Percentiles rank a stretch among this genome's conserved stretches.
These are phyloP conservation scores for Xylaria scruposa DNA, from an alignment of 495 filamentous ascomycete genomes.

Conservation along the genomic window DNA sequence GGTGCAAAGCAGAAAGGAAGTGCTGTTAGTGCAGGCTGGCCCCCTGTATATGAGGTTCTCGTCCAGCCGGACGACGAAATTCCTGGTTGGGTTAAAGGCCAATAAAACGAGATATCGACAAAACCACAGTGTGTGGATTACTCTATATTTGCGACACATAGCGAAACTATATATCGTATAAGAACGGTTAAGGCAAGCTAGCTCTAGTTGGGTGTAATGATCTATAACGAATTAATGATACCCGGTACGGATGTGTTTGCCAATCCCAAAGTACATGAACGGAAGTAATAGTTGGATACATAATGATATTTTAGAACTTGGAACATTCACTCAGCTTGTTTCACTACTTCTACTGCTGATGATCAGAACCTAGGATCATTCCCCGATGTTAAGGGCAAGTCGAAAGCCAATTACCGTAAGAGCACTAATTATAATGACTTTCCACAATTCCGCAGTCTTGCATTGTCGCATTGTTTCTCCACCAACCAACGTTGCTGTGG, in stretches of 20 bases:
- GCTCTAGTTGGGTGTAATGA: neutral
- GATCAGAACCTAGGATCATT: neutral
- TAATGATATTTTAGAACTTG: neutral
- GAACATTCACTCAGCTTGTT: neutral
- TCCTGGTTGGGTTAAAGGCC: constrained; percentile 27
- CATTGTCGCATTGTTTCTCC: constrained; percentile 17
- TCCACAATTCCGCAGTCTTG: neutral
- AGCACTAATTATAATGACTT: neutral
- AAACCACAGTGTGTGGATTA: neutral
- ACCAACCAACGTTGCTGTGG: constrained; percentile 23
- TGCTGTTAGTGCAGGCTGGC: constrained; percentile 54
- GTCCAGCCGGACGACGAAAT: constrained; percentile 30
- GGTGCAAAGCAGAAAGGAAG: constrained; percentile 71
- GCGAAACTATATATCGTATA: constrained; percentile 6
- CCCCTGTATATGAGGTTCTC: constrained; percentile 35
- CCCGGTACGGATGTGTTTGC: neutral
- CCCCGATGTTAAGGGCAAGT: neutral
- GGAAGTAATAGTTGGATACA: neutral
- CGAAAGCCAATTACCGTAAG: neutral
- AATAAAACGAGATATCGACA: neutral
- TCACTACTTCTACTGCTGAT: neutral
- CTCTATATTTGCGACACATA: neutral
- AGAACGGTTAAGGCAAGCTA: neutral
- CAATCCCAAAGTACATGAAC: neutral
- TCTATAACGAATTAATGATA: constrained; percentile 14